Base-by-base conservation (phyloP, 805 yeast genomes). In the Lipomyces chichibuensis region DNA sequence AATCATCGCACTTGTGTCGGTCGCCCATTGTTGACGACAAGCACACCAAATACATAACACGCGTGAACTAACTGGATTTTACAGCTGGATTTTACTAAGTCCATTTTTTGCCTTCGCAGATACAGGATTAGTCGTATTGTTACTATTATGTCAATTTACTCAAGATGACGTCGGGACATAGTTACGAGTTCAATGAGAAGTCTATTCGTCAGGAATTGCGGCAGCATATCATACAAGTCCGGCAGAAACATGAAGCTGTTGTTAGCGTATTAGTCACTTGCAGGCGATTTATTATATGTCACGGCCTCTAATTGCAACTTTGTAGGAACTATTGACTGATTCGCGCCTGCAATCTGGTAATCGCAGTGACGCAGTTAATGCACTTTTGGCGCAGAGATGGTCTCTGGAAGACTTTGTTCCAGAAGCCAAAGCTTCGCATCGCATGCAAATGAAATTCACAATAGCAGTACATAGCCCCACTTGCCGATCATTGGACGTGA, bases 201-300 rank as follows among this genome's bases (percentile, higher is more conserved):
- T 60, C 65, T 4, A 57, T 66, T 14, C 65, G 65, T 29, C 65
- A 63, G 29, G 67, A 66, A 32, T 53, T 66, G 27, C 43, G 60
- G 17, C 57, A 43, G n/a, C 65, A 64, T 32, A 43, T 60, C 9
- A 51, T 62, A 14, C 59, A 43, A 32, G 39, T 66, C 17, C 56
- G 51, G 14, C 60, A 64, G 49, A 62, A 64, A 54, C 70, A 66
- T 39, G 67, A 60, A 13, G 61, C 29, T 51, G 29, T 33, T 14
- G 63, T 37, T 11, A 20, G 23, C 37, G 62, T 20, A 59, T 43
- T 55, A n/a, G 7, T 43, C 49, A n/a, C 23, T 17, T 43, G 23
- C 49, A 43, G n/a, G 49, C 23, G 23, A 37, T 37, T 37, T 14
- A 37, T 37, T 13, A 29, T 5, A 29, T 43, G 49, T 43, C 20